These are phyloP conservation scores for Cornus florida DNA, from an alignment of 148 eudicot species.

Conservation along the genomic window DNA sequence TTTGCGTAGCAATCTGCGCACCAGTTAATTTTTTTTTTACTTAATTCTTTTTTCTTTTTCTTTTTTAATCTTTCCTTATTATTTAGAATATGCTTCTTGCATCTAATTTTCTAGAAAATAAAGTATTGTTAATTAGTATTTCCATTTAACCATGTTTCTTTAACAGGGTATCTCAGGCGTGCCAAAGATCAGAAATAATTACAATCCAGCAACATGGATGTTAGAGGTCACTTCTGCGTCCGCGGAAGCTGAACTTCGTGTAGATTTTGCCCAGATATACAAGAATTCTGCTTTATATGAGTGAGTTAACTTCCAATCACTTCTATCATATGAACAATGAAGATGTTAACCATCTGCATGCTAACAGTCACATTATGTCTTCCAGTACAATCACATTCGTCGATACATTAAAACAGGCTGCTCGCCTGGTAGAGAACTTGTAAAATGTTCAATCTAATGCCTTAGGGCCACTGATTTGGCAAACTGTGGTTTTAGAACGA, in stretches of 20 bases:
- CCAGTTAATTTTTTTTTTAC: too few relatives aligned
- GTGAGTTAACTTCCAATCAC: conserved; percentile 39
- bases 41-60: background rate
- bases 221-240: conserved; percentile 78
- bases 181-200: conserved; percentile 58
- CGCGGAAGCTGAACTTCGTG: conserved; percentile 59
- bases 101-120: background rate
- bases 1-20: background rate
- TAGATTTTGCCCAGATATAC: conserved; percentile 66
- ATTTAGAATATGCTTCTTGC: background rate
- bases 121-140: background rate
- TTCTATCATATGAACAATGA: too few relatives aligned
- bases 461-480: background rate
- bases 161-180: conserved; percentile 63
- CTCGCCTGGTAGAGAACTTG: too few relatives aligned
- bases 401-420: too few relatives aligned
- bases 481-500: too few relatives aligned
- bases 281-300: conserved; percentile 37
- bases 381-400: too few relatives aligned
- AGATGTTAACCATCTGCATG: background rate
- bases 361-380: background rate
- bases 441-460: background rate
- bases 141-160: background rate
- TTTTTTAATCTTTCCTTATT: background rate
- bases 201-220: conserved; percentile 95